Evolutionary conservation across 2,329 filamentous ascomycete genomes (phyloP).

Genomic region (Fusarium luffae): DNA sequence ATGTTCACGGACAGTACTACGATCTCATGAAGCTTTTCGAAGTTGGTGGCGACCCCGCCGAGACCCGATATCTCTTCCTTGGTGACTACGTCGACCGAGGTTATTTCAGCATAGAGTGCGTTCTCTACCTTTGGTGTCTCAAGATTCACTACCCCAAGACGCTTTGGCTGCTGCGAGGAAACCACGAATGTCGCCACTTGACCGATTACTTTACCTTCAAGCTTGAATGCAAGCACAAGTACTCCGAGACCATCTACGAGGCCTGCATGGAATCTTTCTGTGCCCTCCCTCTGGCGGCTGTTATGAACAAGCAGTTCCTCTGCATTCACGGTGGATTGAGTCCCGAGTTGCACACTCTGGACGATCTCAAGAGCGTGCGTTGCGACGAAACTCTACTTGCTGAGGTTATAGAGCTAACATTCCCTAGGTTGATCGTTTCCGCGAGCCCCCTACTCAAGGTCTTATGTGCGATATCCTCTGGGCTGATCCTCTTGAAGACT

Average conservation of each 20-base stretch:
- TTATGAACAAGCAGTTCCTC: conserved; percentile 99
- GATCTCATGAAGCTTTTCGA: conserved; percentile 99
- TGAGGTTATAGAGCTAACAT: conserved; percentile 25
- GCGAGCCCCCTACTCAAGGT: conserved; percentile 95
- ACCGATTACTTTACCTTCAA: conserved; percentile 99
- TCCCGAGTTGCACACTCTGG: conserved; percentile 93
- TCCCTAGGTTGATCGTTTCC: conserved; percentile 90
- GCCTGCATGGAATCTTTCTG: conserved; percentile 99
- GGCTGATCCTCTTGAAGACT: conserved; percentile 98
- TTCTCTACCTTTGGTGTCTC: conserved; percentile 95
- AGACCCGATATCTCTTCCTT: conserved; percentile 96
- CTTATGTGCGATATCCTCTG: conserved; percentile 99
- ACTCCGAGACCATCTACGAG: conserved; percentile 95
- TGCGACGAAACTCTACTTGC: background rate
- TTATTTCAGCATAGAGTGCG: conserved; percentile 99
- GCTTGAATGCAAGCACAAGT: conserved; percentile 99
- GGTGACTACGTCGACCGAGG: conserved; percentile 98
- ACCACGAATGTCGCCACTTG: conserved; percentile 98
- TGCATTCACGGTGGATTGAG: conserved; percentile 98
- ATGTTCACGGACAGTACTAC: conserved; percentile 99
- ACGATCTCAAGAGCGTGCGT: conserved; percentile 87
- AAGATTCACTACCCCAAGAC: conserved; percentile 99
- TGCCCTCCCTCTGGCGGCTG: conserved; percentile 87
- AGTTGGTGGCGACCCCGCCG: conserved; percentile 94
- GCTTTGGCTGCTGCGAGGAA: conserved; percentile 95